These are phyloP conservation scores for Penstemon newberryi DNA, from an alignment of 257 asterid species.

Conservation along the genomic window DNA sequence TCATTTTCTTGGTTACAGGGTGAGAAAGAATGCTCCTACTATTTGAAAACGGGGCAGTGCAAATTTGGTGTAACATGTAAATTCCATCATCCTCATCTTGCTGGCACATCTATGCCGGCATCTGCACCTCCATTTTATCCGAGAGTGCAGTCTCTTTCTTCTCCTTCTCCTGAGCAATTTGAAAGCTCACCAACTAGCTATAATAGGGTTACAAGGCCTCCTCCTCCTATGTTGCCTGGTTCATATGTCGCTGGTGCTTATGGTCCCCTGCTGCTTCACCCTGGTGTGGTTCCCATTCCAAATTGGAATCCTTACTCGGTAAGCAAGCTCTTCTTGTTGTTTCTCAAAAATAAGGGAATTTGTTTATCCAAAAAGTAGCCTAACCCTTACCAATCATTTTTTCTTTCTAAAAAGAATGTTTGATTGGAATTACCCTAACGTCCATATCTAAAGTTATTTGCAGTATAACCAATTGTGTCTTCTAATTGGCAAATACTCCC, in stretches of 20 bases:
- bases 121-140: conserved; percentile 91
- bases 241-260: conserved; percentile 71
- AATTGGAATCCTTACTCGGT: conserved; percentile 84
- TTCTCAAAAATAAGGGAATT: conserved; percentile 3
- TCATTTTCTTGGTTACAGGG: conserved; percentile 49
- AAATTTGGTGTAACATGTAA: conserved; percentile 85
- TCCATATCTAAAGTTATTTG: conserved; percentile 3
- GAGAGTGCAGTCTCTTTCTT: conserved; percentile 70
- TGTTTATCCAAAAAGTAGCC: conserved; percentile 5
- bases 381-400: neutral
- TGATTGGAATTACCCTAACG: conserved; percentile 13
- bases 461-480: too few species aligned
- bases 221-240: conserved; percentile 69
- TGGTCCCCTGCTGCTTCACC: conserved; percentile 71
- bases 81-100: conserved; percentile 85
- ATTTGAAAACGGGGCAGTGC: conserved; percentile 97
- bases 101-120: conserved; percentile 59
- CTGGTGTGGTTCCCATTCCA: conserved; percentile 70
- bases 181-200: conserved; percentile 42
- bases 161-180: conserved; percentile 59
- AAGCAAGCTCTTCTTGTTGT: conserved; percentile 27
- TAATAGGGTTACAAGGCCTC: conserved; percentile 62
- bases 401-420: neutral
- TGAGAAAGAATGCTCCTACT: conserved; percentile 90
- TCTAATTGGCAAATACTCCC: too few species aligned